Base-by-base conservation (phyloP, 371 early-diverging fungal genomes). In the Capillidium rhysosporum region DNA sequence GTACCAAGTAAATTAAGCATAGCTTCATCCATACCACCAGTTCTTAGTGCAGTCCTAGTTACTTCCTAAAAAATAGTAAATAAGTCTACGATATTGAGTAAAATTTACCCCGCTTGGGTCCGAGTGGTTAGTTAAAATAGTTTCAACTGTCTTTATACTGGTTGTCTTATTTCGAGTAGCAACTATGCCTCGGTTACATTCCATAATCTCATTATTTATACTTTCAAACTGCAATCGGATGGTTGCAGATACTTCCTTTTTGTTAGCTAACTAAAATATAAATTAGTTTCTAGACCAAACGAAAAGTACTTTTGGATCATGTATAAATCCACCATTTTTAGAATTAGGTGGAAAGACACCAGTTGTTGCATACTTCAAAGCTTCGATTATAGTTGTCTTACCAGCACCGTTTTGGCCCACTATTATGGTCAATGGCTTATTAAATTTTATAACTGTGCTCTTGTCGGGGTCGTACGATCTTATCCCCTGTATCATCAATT, bases 381-480 rank as follows among this genome's bases (percentile, higher is more conserved):
- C 77, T 65, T 99, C 99, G 56, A 99, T 95, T 55, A 99, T 89
- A 1, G 98, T 98, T 3, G 99, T 99, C 65, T 99, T 99, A 18
- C 99, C 99, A 16, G 92, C 80, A 0, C 99, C 99, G 68, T 99
- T 99, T 53, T 81, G 78, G 0, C 99, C 99, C 18, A 98, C 89
- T 58, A 99, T 98, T n/a, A 99, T 64, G 0, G 99, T 99, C 30
- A 99, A 71, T 0, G 99, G 98, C 3, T 85, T 77, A 52, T 79
- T 78, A 60, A 99, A 96, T 26, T 89, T 80, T 10, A 99, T 84
- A 40, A 80, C 79, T 10, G 76, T 70, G 16, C 78, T 64, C 44
- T 76, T 71, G 28, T 89, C 75, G 0, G 96, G 92, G 61, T 81
- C 79, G 64, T 93, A 99, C 1, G 97, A 90, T 49, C 99, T 86